Conservation (phyloP, 345 rosid genomes). For the Populus nigra region DNA sequence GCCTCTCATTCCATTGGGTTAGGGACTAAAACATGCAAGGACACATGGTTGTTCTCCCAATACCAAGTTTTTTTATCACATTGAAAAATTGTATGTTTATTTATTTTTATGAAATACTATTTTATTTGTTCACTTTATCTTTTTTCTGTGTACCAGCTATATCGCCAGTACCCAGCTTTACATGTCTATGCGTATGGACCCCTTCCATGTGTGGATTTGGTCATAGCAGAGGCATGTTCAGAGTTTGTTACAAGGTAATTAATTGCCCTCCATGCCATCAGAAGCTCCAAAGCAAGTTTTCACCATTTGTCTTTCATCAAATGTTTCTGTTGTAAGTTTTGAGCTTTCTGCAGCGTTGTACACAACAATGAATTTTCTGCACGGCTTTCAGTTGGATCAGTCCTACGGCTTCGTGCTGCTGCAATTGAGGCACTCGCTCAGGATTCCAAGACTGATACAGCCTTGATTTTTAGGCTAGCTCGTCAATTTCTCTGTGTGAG, state of each 20-base stretch:
- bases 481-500: constrained; percentile 54
- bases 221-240: constrained; percentile 74
- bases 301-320: neutral
- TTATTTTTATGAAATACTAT: neutral
- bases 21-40: neutral
- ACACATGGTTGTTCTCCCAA: neutral
- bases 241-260: constrained; percentile 80
- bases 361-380: constrained; percentile 85
- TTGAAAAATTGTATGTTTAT: neutral
- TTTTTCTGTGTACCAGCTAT: constrained; percentile 42
- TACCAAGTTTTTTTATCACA: neutral
- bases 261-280: constrained; percentile 9
- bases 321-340: constrained; percentile 19
- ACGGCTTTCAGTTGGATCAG: constrained; percentile 84
- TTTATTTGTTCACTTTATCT: neutral
- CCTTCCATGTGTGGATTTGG: constrained; percentile 78
- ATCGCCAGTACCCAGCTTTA: constrained; percentile 54
- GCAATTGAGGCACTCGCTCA: constrained; percentile 71
- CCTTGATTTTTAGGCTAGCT: constrained; percentile 66
- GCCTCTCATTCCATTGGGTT: neutral
- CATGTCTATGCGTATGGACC: constrained; percentile 81
- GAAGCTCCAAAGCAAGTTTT: constrained; percentile 12
- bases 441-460: constrained; percentile 57
- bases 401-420: constrained; percentile 78
- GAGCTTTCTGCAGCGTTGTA: constrained; percentile 66